Percentiles rank a stretch among this genome's conserved stretches.
phyloP scores from a whole-genome alignment of 768 basidiomycete species.

The Termitomyces titanicus region DNA sequence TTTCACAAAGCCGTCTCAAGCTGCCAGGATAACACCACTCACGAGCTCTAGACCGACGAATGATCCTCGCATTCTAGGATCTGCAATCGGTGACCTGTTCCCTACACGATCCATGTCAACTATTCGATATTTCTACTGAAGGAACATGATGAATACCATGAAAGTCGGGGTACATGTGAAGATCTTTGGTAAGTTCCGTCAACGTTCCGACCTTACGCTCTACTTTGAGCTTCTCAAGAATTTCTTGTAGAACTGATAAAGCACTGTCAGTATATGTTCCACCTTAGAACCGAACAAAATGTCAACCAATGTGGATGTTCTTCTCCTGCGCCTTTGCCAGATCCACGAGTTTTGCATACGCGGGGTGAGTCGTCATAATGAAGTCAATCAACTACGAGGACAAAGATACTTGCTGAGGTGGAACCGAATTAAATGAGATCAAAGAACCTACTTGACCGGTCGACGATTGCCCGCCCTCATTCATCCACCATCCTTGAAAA shows the following conservation, averaged over 20 bases:
- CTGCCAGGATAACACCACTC: slow-evolving; percentile 11
- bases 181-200: slow-evolving; percentile 84
- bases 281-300: not conserved
- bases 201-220: slow-evolving; percentile 55
- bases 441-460: slow-evolving; percentile 76
- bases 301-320: slow-evolving; percentile 55
- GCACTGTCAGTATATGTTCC: not conserved
- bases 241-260: slow-evolving; percentile 62
- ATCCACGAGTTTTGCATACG: slow-evolving; percentile 68
- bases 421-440: not conserved
- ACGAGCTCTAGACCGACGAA: slow-evolving; percentile 84
- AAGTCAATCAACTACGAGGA: slow-evolving; percentile 80
- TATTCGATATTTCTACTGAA: not conserved
- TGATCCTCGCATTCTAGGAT: slow-evolving; percentile 92
- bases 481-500: slow-evolving; percentile 99
- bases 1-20: not conserved
- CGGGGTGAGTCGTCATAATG: slow-evolving; percentile 88
- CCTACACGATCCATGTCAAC: slow-evolving; percentile 41
- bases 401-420: slow-evolving; percentile 2
- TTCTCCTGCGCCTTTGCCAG: slow-evolving; percentile 55
- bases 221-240: slow-evolving; percentile 61
- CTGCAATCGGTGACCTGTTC: slow-evolving; percentile 94
- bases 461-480: slow-evolving; percentile 97
- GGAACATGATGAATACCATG: slow-evolving; percentile 52
- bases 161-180: slow-evolving; percentile 95